Base-by-base conservation (phyloP, 202 grass and related monocot genomes). In the Sporobolus alterniflorus region DNA sequence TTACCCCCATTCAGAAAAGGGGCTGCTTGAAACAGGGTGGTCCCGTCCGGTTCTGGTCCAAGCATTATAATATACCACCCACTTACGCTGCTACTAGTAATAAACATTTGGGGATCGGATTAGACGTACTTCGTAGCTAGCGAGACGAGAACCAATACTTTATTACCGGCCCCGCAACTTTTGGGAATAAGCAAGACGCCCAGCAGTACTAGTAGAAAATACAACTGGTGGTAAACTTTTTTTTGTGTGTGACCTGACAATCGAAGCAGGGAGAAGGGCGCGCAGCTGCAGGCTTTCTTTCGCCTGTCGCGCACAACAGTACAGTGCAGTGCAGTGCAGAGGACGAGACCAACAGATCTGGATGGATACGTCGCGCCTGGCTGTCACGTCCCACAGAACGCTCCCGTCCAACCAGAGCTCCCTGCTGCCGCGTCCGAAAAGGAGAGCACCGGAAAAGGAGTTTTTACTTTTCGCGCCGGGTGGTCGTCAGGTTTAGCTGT, bases 301-400 rank as follows among this genome's bases (percentile, higher is more conserved):
- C 12, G 10, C 6, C 36, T 7, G 36, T 39, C 36, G 36, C 36
- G 36, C 36, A 39, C n/a, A n/a, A n/a, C n/a, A n/a, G n/a, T n/a
- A n/a, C n/a, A n/a, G n/a, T n/a, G n/a, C n/a, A n/a, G n/a, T n/a
- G 7, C 36, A 39, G 36, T 39, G 36, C 36, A 39, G 6, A 39
- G 36, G 36, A 39, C 36, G 36, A 39, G 43, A 22, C 13, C 26
- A 60, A 1, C 29, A 49, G 80, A 88, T 67, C 59, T 73, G 49
- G 68, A 79, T 74, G 67, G 67, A 78, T 73, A 48, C n/a, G 67
- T 48, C 22, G 80, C 66, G 80, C 48, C n/a, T n/a, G n/a, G n/a
- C n/a, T 88, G 80, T 83, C 80, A 73, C 75, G 86, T 88, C 86
- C 67, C 28, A 50, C 60, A 83, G 74, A 36, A 39, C 20, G 73